Percentiles rank a stretch among this genome's conserved stretches.
Evolutionary conservation across 2,329 filamentous ascomycete genomes (phyloP).

Genomic region (Talaromyces atroroseus): DNA sequence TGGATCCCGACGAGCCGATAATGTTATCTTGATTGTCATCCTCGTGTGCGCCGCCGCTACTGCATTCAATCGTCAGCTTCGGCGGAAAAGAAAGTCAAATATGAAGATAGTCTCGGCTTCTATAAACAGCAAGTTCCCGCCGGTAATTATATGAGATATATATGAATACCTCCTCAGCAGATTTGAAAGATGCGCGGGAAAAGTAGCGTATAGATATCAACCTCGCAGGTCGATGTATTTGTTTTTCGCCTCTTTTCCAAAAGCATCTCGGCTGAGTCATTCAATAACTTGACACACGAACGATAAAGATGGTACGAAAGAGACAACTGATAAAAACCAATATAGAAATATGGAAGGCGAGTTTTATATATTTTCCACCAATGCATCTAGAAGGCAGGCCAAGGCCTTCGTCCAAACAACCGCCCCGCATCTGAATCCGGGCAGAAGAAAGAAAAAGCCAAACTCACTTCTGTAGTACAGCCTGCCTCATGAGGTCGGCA

Average conservation of each 20-base stretch:
- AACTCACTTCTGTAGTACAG: constrained; percentile 55
- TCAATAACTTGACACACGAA: neutral
- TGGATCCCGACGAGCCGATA: constrained; percentile 68
- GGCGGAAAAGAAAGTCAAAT: neutral
- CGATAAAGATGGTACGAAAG: neutral
- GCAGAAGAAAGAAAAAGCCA: constrained; percentile 16
- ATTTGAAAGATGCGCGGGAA: neutral
- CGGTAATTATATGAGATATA: neutral
- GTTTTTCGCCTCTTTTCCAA: neutral
- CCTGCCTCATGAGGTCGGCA: constrained; percentile 54
- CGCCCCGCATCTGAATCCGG: constrained; percentile 6
- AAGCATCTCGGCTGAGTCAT: neutral
- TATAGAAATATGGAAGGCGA: neutral
- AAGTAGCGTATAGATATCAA: neutral
- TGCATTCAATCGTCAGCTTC: constrained; percentile 12
- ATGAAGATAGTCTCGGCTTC: neutral
- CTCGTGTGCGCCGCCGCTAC: constrained; percentile 30
- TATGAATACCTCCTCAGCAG: neutral
- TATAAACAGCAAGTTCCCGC: neutral
- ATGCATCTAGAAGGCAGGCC: neutral
- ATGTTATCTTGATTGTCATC: constrained; percentile 38
- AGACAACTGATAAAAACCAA: neutral
- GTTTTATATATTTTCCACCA: neutral
- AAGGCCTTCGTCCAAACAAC: neutral
- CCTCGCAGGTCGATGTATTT: neutral